A percentile compares a stretch with the other conserved stretches of the same genome.
Evolutionary conservation across 208 protist species (phyloP).

Genomic region (Wallacemonas sp.): DNA sequence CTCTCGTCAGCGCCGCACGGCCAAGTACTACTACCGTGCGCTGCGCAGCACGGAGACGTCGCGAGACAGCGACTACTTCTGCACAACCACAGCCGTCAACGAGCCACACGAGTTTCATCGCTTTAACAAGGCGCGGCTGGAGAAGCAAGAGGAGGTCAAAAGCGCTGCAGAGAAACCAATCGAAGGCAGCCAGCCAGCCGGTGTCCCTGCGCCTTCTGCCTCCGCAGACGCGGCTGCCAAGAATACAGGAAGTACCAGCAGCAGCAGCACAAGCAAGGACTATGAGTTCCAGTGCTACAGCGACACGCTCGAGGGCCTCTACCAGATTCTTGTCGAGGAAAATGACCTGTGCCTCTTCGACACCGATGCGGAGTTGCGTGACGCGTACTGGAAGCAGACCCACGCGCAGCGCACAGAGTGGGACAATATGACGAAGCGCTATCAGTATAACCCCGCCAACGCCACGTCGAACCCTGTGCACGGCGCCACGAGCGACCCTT

Average conservation of each 20-base stretch:
- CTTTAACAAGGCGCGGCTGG: conserved; percentile 27
- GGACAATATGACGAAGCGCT: not conserved
- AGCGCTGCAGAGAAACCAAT: no score
- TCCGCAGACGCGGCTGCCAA: not conserved
- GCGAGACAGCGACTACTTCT: conserved; percentile 67
- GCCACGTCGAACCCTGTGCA: not conserved
- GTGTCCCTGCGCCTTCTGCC: no score
- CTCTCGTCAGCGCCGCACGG: conserved; percentile 61
- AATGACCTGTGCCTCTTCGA: conserved; percentile 67
- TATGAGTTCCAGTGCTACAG: conserved; percentile 46
- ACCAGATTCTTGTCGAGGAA: conserved; percentile 56
- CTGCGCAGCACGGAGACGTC: conserved; percentile 38
- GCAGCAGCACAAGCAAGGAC: no score
- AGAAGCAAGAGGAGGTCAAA: no score
- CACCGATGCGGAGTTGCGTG: conserved; percentile 60
- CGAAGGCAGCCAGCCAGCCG: no score
- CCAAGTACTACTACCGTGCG: conserved; percentile 78
- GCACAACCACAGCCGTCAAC: conserved; percentile 42
- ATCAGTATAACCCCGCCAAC: not conserved
- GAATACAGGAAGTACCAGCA: not conserved
- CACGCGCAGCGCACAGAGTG: conserved; percentile 26
- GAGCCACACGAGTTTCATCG: conserved; percentile 29
- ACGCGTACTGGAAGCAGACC: conserved; percentile 53
- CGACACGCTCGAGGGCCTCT: conserved; percentile 68
- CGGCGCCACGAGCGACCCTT: not conserved